Conservation (phyloP, 768 basidiomycete genomes). For the Lactifluus echinatus region DNA sequence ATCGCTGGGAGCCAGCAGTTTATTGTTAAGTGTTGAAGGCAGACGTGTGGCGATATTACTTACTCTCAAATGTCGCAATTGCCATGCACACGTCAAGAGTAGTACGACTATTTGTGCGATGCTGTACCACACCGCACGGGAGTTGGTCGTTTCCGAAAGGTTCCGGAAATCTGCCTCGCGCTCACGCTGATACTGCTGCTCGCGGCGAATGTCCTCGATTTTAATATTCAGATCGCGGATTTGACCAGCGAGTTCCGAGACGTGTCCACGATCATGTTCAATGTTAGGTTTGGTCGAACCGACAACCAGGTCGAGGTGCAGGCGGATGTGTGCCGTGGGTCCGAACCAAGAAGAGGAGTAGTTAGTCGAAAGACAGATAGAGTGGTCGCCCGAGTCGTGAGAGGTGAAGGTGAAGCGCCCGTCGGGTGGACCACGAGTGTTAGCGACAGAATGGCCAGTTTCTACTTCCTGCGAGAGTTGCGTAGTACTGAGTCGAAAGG, state of each 20-base stretch:
- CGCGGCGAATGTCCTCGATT: constrained; percentile 84
- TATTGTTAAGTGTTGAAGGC: neutral
- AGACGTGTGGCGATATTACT: constrained; percentile 22
- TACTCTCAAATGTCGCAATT: constrained; percentile 85
- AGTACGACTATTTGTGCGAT: constrained; percentile 79
- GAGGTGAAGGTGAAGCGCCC: constrained; percentile 97
- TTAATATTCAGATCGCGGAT: constrained; percentile 91
- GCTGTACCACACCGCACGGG: constrained; percentile 93
- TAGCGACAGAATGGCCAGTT: constrained; percentile 70
- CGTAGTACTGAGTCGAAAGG: neutral
- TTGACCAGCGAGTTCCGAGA: constrained; percentile 72
- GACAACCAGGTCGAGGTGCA: constrained; percentile 91
- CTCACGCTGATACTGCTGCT: constrained; percentile 97
- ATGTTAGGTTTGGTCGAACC: constrained; percentile 79
- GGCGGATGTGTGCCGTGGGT: constrained; percentile 75
- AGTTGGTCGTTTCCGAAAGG: constrained; percentile 83
- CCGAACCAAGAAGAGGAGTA: constrained; percentile 71
- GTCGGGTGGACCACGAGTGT: constrained; percentile 83
- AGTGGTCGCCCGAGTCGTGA: constrained; percentile 93
- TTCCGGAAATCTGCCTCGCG: constrained; percentile 85
- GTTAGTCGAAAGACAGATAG: constrained; percentile 92
- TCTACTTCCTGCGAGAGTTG: constrained; percentile 64
- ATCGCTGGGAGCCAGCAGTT: constrained; percentile 39
- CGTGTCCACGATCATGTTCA: constrained; percentile 82
- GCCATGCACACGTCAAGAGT: constrained; percentile 84